Conservation (phyloP, 129 eudicot species). For the Escallonia herrerae region DNA sequence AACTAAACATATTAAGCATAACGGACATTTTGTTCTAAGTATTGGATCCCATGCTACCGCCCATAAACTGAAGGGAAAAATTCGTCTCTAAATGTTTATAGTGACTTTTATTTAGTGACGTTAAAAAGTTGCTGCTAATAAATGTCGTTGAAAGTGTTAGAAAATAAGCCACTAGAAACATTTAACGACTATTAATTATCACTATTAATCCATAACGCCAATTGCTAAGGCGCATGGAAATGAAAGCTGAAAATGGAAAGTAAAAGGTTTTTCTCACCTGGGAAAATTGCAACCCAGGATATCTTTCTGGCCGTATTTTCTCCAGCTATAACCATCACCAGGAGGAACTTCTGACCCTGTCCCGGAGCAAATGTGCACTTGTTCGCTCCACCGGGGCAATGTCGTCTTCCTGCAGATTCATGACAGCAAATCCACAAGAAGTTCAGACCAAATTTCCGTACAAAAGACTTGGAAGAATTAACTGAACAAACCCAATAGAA, state of each 20-base stretch:
- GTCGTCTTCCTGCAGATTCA: slow-evolving; percentile 45
- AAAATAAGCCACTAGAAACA: no score
- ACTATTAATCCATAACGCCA: no score
- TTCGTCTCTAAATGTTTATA: no score
- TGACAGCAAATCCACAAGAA: not conserved
- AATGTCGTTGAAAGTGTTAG: no score
- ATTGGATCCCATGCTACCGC: no score
- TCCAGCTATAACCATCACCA: slow-evolving; percentile 81
- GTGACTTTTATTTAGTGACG: no score
- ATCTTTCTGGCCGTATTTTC: slow-evolving; percentile 89
- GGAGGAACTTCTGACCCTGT: slow-evolving; percentile 42
- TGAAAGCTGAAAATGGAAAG: not conserved
- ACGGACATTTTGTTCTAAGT: no score
- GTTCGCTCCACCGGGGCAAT: slow-evolving; percentile 54
- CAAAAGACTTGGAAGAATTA: not conserved
- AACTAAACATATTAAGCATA: no score
- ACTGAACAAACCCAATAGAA: not conserved
- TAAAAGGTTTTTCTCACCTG: slow-evolving; percentile 35
- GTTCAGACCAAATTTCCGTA: slow-evolving; percentile 1
- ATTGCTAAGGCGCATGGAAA: no score
- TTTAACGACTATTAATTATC: no score
- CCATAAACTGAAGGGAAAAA: no score
- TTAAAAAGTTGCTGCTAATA: no score
- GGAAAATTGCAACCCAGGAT: slow-evolving; percentile 81
- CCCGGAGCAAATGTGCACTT: slow-evolving; percentile 38